A percentile compares a stretch with the other conserved stretches of the same genome.
phyloP scores from a whole-genome alignment of 2,329 filamentous ascomycete species.

The Teratosphaeria nubilosa region DNA sequence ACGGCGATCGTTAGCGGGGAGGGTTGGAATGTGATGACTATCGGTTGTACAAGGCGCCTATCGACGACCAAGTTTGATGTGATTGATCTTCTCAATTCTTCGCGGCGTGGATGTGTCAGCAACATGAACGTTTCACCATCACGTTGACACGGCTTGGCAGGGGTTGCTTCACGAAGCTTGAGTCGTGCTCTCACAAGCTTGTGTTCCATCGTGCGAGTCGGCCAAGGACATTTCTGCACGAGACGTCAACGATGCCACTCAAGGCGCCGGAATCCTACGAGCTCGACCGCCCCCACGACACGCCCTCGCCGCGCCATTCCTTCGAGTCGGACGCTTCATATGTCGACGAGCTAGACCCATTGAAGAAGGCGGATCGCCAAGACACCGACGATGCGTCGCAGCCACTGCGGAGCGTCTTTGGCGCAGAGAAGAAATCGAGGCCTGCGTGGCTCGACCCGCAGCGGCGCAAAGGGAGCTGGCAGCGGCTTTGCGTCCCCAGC shows the following conservation, averaged over 20 bases:
- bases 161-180: background rate
- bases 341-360: constrained; percentile 38
- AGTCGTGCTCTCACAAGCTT: background rate
- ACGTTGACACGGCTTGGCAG: background rate
- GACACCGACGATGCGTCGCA: constrained; percentile 31
- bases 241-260: constrained; percentile 21
- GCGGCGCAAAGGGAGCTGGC: constrained; percentile 12
- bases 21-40: background rate
- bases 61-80: too few species aligned
- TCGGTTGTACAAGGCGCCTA: too few species aligned
- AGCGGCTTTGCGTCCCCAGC: constrained; percentile 26
- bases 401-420: constrained; percentile 23
- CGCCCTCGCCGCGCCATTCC: constrained; percentile 6
- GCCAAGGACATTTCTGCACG: background rate
- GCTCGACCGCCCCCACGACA: constrained; percentile 15
- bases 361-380: constrained; percentile 28
- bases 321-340: constrained; percentile 13
- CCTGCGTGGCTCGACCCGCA: constrained; percentile 11
- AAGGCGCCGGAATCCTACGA: constrained; percentile 21
- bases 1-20: background rate
- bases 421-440: constrained; percentile 13
- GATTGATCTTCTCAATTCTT: too few species aligned
- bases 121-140: background rate
- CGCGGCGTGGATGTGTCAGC: too few species aligned
- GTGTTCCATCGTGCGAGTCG: background rate